Evolutionary conservation across 768 basidiomycete genomes (phyloP).

Genomic region (Boletus eberwhitei): DNA sequence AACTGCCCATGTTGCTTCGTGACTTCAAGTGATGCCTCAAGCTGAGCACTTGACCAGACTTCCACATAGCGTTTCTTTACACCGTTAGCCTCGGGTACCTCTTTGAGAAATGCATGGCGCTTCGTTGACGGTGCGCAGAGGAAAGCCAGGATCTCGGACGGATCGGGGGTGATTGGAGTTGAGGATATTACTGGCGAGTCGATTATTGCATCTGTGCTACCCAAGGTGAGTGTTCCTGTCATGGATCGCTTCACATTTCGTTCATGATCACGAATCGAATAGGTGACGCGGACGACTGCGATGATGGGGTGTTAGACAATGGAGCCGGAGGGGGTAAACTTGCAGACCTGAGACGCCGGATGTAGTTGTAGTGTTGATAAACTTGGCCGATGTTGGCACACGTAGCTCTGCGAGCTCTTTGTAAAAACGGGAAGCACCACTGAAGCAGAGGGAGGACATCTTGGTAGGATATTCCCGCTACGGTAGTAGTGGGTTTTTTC

Average conservation of each 20-base stretch:
- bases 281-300: conserved; percentile 43
- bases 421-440: conserved; percentile 27
- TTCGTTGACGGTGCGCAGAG: conserved; percentile 29
- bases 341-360: conserved; percentile 16
- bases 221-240: conserved; percentile 37
- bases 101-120: conserved; percentile 46
- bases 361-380: conserved; percentile 20
- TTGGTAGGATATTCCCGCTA: too few species aligned
- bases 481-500: too few species aligned
- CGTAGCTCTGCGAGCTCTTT: conserved; percentile 40
- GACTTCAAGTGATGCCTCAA: conserved; percentile 37
- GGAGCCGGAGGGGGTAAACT: background rate
- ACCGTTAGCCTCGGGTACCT: conserved; percentile 23
- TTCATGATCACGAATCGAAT: conserved; percentile 48
- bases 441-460: too few species aligned
- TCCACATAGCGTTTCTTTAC: conserved; percentile 53
- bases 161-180: conserved; percentile 10
- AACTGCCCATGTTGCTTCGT: conserved; percentile 16
- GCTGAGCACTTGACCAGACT: conserved; percentile 46
- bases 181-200: conserved; percentile 11
- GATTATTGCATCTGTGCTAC: conserved; percentile 10
- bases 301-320: background rate
- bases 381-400: conserved; percentile 35
- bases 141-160: conserved; percentile 35
- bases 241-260: conserved; percentile 36